Evolutionary conservation across 306 rosid genomes (phyloP).

Genomic region (barrel medic (Medicago truncatula)): MtrunA17r5.0-ANR NC_053046.1:10863001-10863500

Average conservation of each 20-base stretch:
- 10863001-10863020: conserved; percentile 68
- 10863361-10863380: conserved; percentile 63
- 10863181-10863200: conserved; percentile 96
- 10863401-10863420: conserved; percentile 92
- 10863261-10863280: conserved; percentile 66
- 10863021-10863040: conserved; percentile 70
- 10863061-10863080: conserved; percentile 68
- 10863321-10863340: conserved; percentile 79
- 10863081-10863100: conserved; percentile 80
- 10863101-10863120: conserved; percentile 87
- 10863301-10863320: conserved; percentile 72
- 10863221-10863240: conserved; percentile 93
- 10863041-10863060: conserved; percentile 71
- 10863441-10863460: conserved; percentile 92
- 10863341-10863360: conserved; percentile 95
- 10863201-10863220: conserved; percentile 91
- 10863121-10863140: conserved; percentile 75
- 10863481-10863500: conserved; percentile 63
- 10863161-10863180: conserved; percentile 90
- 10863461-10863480: conserved; percentile 71
- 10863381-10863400: conserved; percentile 58
- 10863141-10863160: conserved; percentile 89
- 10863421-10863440: conserved; percentile 92
- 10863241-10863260: conserved; percentile 80
- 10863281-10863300: conserved; percentile 88